Evolutionary conservation across 371 early-diverging fungal species (phyloP), one percentile per base, ranked within the genome.

Genomic region (Mucor ambiguus): DNA sequence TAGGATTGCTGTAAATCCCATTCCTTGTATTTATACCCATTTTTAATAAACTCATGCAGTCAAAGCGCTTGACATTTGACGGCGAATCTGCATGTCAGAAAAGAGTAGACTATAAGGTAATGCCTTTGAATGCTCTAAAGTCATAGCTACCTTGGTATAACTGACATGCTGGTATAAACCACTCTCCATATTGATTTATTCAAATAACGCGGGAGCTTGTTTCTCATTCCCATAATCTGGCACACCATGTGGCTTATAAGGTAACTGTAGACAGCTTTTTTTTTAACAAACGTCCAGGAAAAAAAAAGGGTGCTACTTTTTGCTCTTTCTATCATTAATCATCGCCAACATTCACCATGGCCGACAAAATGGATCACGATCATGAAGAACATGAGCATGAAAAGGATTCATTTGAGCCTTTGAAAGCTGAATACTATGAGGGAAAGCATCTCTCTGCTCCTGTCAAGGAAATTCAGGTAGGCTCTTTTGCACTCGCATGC

Each of bases 391-490:
- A 69, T 29, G 59, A 63, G 29, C 60, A 59, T 41, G 70, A 65
- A 49, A 48, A 61, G 60, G 81, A 83, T 26, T 69, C 78, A 3
- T 72, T 80, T 37, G 81, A 80, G 41, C 76, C 79, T 33, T 64
- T 83, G 41, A 70, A 61, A n/a, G 67, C 74, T 44, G 79, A 80
- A 48, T 80, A 68, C 35, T 83, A 74, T 58, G 72, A 75, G 62
- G 83, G 83, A 63, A 80, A 80, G 49, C 83, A 83, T 62, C 52
- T 83, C 8, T 58, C 71, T 29, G 84, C 74, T 54, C 81, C 84
- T 64, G 71, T 83, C 35, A 79, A 79, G 63, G 84, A 83, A 74
- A 81, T 83, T 48, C 69, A 83, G 64, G 84, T 79, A 78, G 59
- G n/a, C 12, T 12, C 20, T 46, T 10, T 22, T 22, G 22, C 20